Evolutionary conservation across 192 early-diverging fungal genomes (phyloP).

Genomic region (Entomortierella chlamydospora): DNA sequence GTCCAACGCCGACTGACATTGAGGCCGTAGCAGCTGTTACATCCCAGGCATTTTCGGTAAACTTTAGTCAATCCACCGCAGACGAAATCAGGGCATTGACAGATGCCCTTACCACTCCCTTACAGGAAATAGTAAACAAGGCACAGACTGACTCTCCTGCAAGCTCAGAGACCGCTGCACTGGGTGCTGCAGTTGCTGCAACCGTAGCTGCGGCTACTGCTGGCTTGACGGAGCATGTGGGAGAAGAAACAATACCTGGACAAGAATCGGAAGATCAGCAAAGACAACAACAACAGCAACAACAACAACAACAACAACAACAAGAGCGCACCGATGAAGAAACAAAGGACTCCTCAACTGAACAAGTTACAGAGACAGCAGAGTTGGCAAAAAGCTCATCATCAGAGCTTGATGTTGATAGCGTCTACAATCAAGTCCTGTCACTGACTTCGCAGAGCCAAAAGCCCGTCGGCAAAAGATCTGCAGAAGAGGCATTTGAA

Average conservation of each 20-base stretch:
- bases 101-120: constrained; percentile 18
- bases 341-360: not conserved
- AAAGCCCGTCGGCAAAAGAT: constrained; percentile 12
- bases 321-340: not conserved
- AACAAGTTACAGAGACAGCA: not conserved
- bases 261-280: not conserved
- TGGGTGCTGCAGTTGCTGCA: not conserved
- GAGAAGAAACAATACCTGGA: not conserved
- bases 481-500: constrained; percentile 33
- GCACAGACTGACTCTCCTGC: not conserved
- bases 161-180: not conserved
- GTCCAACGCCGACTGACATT: constrained; percentile 11
- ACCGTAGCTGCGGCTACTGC: constrained; percentile 1
- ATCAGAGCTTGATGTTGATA: constrained; percentile 3
- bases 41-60: constrained; percentile 7
- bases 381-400: not conserved
- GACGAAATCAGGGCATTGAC: constrained; percentile 17
- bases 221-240: not conserved
- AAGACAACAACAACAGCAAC: no score
- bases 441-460: constrained; percentile 14
- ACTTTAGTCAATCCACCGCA: constrained; percentile 1
- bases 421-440: constrained; percentile 24
- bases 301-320: not conserved
- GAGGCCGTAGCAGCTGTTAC: constrained; percentile 14
- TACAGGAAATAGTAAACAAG: not conserved